phyloP scores from a whole-genome alignment of 768 basidiomycete genomes.

The Boletus coccyginus region DNA sequence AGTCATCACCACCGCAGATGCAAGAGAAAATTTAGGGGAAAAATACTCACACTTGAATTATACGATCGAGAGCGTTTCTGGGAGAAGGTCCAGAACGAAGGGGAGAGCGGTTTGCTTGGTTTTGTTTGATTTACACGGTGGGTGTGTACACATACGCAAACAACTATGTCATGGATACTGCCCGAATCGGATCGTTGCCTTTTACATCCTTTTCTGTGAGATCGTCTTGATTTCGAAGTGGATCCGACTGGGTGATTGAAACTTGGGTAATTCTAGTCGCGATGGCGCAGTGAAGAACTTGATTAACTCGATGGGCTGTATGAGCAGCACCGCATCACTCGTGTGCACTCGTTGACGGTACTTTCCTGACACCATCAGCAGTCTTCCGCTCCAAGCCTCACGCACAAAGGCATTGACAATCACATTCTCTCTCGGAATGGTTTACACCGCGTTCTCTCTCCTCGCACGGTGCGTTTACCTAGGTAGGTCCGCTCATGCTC shows the following conservation, averaged over 20 bases:
- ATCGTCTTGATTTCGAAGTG: no score
- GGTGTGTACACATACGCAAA: constrained; percentile 15
- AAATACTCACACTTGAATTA: constrained; percentile 18
- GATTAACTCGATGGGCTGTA: not conserved
- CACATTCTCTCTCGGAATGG: not conserved
- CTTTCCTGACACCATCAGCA: not conserved
- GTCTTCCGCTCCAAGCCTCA: constrained; percentile 4
- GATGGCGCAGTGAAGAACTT: not conserved
- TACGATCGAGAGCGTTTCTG: not conserved
- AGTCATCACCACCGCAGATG: constrained; percentile 48
- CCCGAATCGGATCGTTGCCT: not conserved
- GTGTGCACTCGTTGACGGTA: not conserved
- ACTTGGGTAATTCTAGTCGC: not conserved
- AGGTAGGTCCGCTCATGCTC: not conserved
- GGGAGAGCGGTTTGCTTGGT: constrained; percentile 6
- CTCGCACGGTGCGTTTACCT: not conserved
- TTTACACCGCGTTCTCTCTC: not conserved
- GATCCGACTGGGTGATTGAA: no score
- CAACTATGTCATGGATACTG: not conserved
- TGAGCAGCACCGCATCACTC: not conserved
- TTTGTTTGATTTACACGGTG: constrained; percentile 17
- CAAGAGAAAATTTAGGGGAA: not conserved
- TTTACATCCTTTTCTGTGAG: not conserved
- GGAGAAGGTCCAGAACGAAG: not conserved
- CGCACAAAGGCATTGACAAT: not conserved